phyloP scores from a whole-genome alignment of 257 asterid species.

The Solanum stenotomum region DNA sequence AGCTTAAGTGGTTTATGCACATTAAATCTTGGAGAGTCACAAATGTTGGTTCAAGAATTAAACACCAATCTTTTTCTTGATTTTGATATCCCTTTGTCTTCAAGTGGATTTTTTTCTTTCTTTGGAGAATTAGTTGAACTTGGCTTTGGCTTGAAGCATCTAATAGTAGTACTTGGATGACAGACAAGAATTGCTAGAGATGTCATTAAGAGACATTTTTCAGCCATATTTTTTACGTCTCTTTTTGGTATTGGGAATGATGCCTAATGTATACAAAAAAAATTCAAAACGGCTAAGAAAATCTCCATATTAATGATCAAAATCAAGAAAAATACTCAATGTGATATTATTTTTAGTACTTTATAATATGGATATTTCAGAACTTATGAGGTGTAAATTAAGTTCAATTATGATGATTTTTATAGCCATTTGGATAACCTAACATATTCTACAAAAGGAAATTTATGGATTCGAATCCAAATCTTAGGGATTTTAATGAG shows the following conservation, averaged over 20 bases:
- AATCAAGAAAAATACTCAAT: background rate
- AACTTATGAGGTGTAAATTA: background rate
- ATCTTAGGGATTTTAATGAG: background rate
- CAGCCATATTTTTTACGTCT: background rate
- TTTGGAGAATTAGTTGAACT: constrained; percentile 1
- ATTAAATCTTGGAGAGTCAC: background rate
- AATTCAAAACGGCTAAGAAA: background rate
- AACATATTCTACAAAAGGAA: background rate
- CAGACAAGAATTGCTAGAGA: constrained; percentile 6
- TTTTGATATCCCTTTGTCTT: background rate
- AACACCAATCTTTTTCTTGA: background rate
- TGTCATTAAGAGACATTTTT: constrained; percentile 4
- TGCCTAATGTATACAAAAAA: background rate
- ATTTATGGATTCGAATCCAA: background rate
- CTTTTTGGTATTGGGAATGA: background rate
- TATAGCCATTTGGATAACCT: background rate
- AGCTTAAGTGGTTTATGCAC: background rate
- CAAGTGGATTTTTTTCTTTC: background rate
- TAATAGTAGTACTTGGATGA: constrained; percentile 4
- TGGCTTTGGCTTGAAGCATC: constrained; percentile 5
- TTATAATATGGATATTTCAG: background rate
- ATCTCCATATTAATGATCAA: background rate
- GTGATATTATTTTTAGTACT: background rate
- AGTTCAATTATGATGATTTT: background rate
- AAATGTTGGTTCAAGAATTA: background rate